phyloP scores from a whole-genome alignment of 164 flowering plant species.

The Buxus sempervirens region DNA sequence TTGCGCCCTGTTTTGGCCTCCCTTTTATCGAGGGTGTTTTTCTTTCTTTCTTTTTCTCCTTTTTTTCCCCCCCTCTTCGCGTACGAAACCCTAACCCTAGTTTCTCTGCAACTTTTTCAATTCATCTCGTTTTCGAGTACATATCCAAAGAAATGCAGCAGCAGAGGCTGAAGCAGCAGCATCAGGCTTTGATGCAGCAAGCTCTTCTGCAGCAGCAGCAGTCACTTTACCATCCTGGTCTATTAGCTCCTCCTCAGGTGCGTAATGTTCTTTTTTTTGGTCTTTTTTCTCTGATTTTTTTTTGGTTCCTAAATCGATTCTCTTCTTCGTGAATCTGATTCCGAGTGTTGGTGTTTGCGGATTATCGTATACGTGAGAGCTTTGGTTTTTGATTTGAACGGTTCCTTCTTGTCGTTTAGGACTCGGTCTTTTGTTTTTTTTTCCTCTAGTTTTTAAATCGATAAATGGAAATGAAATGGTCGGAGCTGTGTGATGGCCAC shows the following conservation, averaged over 20 bases:
- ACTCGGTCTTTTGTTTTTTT: too few species aligned
- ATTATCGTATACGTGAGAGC: too few species aligned
- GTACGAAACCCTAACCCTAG: neutral
- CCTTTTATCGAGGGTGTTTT: neutral
- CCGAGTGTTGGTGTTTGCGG: too few species aligned
- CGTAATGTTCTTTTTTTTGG: neutral
- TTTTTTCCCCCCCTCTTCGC: neutral
- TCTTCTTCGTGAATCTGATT: too few species aligned
- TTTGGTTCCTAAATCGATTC: neutral
- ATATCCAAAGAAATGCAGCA: conserved; percentile 26
- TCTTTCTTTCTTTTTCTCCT: neutral
- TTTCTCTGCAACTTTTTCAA: neutral
- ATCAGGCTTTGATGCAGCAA: conserved; percentile 62
- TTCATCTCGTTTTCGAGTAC: conserved; percentile 1
- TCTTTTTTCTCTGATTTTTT: neutral
- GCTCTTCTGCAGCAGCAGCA: conserved; percentile 30
- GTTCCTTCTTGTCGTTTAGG: too few species aligned
- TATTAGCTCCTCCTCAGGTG: conserved; percentile 59
- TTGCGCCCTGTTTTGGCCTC: neutral
- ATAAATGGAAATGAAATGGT: too few species aligned
- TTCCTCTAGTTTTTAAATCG: too few species aligned
- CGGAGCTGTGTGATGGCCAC: too few species aligned
- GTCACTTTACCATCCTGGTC: conserved; percentile 55
- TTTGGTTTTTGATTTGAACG: too few species aligned
- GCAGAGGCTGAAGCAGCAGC: conserved; percentile 41